Percentiles rank a stretch among this genome's conserved stretches.
Evolutionary conservation across 805 yeast species (phyloP).

Genomic region (Torulaspora gathmanii): DNA sequence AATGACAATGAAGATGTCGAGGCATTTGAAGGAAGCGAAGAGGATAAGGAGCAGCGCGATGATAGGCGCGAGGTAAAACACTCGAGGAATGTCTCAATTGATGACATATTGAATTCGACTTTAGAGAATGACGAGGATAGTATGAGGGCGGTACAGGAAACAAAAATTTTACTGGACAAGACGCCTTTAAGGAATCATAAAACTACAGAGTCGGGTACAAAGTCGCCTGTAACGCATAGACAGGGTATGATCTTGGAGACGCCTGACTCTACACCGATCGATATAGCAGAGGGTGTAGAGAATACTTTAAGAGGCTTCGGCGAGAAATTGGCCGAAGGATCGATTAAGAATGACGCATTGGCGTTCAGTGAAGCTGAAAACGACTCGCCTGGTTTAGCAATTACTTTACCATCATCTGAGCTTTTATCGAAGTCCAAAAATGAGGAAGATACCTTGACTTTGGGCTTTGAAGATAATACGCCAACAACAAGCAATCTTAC

Average conservation of each 20-base stretch:
- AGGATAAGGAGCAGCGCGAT: not conserved
- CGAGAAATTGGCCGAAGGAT: not conserved
- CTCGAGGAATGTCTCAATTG: constrained; percentile 21
- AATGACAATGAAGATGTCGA: constrained; percentile 16
- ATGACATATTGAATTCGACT: constrained; percentile 25
- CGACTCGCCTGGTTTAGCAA: constrained; percentile 6
- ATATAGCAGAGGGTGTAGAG: not conserved
- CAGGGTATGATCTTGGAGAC: constrained; percentile 18
- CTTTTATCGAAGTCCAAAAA: not conserved
- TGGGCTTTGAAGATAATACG: constrained; percentile 6
- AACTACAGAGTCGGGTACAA: constrained; percentile 12
- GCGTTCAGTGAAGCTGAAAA: too few species aligned
- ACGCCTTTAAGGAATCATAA: constrained; percentile 25
- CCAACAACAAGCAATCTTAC: not conserved
- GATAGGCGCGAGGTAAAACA: constrained; percentile 6
- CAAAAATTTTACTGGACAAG: constrained; percentile 15
- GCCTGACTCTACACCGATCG: constrained; percentile 1
- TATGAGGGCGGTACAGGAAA: not conserved
- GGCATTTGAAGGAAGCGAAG: constrained; percentile 2
- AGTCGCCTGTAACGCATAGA: constrained; percentile 20
- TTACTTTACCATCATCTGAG: constrained; percentile 8
- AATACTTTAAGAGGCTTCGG: not conserved
- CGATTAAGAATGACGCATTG: not conserved
- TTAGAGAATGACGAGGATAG: constrained; percentile 9
- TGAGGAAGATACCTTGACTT: constrained; percentile 15